Evolutionary conservation across 352 stramenopile genomes (phyloP).

Genomic region (Stramenopiles sp.): DNA sequence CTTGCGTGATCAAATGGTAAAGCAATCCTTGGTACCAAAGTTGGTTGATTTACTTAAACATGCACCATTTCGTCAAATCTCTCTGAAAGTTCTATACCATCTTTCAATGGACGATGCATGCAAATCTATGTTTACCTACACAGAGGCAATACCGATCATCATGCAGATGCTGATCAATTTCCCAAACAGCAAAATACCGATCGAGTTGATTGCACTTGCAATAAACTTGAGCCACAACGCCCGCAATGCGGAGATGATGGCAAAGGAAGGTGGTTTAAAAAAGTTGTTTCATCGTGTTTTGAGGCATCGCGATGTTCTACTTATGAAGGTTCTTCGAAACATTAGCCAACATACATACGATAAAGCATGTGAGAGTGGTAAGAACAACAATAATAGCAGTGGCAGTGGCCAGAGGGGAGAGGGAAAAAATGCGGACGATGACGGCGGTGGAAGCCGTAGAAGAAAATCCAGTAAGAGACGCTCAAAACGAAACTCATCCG

Average conservation of each 20-base stretch:
- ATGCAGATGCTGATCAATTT: slow-evolving; percentile 84
- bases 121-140: slow-evolving; percentile 83
- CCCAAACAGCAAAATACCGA: slow-evolving; percentile 57
- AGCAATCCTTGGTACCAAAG: slow-evolving; percentile 63
- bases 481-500: slow-evolving; percentile 24
- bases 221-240: slow-evolving; percentile 75
- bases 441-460: background rate
- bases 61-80: slow-evolving; percentile 53
- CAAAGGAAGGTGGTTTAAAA: slow-evolving; percentile 55
- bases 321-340: slow-evolving; percentile 66
- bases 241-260: slow-evolving; percentile 69
- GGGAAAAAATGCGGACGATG: slow-evolving; percentile 5
- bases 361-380: background rate
- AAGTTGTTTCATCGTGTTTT: slow-evolving; percentile 62
- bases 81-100: slow-evolving; percentile 75
- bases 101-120: slow-evolving; percentile 77
- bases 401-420: slow-evolving; percentile 5
- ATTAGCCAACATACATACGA: slow-evolving; percentile 17
- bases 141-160: slow-evolving; percentile 72
- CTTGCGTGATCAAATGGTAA: slow-evolving; percentile 54
- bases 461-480: slow-evolving; percentile 54
- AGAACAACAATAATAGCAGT: slow-evolving; percentile 4
- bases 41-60: slow-evolving; percentile 79
- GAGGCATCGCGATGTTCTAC: slow-evolving; percentile 56
- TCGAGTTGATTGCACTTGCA: slow-evolving; percentile 72